Base-by-base conservation (phyloP, 192 early-diverging fungal genomes). In the Coemansia sp. region DNA sequence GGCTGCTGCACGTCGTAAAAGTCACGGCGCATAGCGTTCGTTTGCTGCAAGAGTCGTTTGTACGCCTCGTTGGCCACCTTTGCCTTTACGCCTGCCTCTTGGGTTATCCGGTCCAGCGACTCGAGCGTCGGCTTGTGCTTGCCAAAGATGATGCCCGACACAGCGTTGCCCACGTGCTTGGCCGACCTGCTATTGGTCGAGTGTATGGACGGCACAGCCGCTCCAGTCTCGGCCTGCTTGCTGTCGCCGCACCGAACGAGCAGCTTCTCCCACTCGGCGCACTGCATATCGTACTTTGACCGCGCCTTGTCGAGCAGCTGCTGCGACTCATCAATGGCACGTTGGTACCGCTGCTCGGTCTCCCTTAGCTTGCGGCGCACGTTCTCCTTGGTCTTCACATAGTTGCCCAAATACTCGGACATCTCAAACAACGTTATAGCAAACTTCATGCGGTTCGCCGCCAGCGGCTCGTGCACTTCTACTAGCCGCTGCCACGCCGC, bases 71-170 rank as follows among this genome's bases (percentile, higher is more conserved):
- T 92, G 21, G 92, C 87, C 22, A 83, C 58, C 23, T 90, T 86
- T 2, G 92, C 94, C 62, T 94, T 94, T 32, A 83, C 72, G 27
- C 89, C 83, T 2, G 97, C 93, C 45, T 96, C 97, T 62, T 97
- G 91, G 69, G 95, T 94, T 47, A 85, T 70, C 50, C 87, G 87
- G 41, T 89, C 84, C 21, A 93, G 82, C 87, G 90, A 73, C 72
- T 81, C 78, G 17, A 67, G 72, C 52, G 73, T 71, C 23, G 69
- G 69, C 60, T 81, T 81, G 56, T 81, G 78, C 47, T 81, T 81
- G 60, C 73, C 52, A n/a, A 81, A 81, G 2, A 45, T 35, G 22
- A 80, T 81, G 3, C 78, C 78, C 27, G 78, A 75, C 1, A 81
- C 69, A 1, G 78, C 73, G 32, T 54, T 75, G 25, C 72, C 53